Percentiles rank a stretch among this genome's conserved stretches.
Conservation (phyloP, 2,329 filamentous ascomycete genomes). For the Apiospora pterosperma region DNA sequence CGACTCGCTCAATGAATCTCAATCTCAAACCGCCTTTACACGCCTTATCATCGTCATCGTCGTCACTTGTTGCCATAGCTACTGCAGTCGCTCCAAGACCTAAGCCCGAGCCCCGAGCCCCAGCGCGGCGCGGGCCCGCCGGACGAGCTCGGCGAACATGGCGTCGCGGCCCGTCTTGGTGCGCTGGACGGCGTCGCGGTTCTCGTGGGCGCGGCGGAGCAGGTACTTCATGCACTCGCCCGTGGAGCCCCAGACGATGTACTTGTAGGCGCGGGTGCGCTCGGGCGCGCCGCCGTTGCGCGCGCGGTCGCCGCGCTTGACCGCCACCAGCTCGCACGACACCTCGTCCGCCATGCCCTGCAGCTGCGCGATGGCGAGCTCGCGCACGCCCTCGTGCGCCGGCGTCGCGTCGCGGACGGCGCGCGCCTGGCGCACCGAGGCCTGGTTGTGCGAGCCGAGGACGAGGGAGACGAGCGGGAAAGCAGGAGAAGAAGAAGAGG, state of each 20-base stretch:
- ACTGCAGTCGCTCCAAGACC: too few species aligned
- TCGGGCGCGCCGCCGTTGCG: constrained; percentile 5
- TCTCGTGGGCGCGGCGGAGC: constrained; percentile 69
- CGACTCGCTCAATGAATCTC: too few species aligned
- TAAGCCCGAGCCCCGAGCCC: constrained; percentile 10
- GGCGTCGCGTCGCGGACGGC: constrained; percentile 43
- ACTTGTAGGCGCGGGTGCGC: constrained; percentile 54
- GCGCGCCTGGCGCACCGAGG: constrained; percentile 60
- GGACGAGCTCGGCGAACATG: constrained; percentile 58
- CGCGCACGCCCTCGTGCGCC: constrained; percentile 35
- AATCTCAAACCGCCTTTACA: background rate
- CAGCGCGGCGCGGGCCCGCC: constrained; percentile 46
- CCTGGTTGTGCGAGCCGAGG: constrained; percentile 79
- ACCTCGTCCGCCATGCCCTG: constrained; percentile 97
- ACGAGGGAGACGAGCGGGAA: constrained; percentile 64
- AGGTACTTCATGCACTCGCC: constrained; percentile 87
- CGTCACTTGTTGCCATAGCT: background rate
- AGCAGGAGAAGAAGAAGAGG: constrained; percentile 21
- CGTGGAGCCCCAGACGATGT: constrained; percentile 66
- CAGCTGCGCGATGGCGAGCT: constrained; percentile 70
- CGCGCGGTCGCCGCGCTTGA: constrained; percentile 12
- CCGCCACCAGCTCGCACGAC: constrained; percentile 56
- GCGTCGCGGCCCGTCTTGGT: constrained; percentile 61
- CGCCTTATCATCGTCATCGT: background rate
- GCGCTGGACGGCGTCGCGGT: constrained; percentile 64